Evolutionary conservation across 805 yeast genomes (phyloP).

Genomic region (Barnettozyma botsteinii): DNA sequence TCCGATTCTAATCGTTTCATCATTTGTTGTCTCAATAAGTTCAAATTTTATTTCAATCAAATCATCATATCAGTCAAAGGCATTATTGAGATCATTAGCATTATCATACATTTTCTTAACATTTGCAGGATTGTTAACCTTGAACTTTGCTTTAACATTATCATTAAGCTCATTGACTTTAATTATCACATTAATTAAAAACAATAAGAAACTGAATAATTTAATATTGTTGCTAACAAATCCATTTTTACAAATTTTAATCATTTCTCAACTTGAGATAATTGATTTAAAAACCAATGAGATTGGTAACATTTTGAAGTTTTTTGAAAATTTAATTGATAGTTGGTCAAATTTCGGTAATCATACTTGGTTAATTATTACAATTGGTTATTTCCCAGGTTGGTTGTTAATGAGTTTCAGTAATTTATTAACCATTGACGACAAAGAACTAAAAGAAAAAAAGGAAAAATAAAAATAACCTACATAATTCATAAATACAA

Average conservation of each 20-base stretch:
- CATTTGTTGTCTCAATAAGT: constrained; percentile 16
- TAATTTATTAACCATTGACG: constrained; percentile 3
- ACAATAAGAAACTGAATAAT: constrained; percentile 22
- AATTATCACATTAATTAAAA: constrained; percentile 61
- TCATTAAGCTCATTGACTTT: constrained; percentile 60
- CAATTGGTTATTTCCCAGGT: constrained; percentile 75
- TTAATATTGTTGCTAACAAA: constrained; percentile 40
- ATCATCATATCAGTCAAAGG: constrained; percentile 12
- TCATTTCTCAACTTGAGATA: constrained; percentile 25
- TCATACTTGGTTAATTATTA: constrained; percentile 80
- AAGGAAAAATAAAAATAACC: constrained; percentile 3
- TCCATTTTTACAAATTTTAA: constrained; percentile 42
- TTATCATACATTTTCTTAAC: constrained; percentile 61
- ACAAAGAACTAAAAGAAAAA: constrained; percentile 5
- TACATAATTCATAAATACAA: no score
- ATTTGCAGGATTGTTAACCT: constrained; percentile 66
- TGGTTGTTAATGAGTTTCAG: constrained; percentile 52
- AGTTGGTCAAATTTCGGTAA: constrained; percentile 67
- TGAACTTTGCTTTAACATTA: constrained; percentile 80
- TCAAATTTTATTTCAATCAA: constrained; percentile 16
- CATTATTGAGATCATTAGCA: constrained; percentile 37
- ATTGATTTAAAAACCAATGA: constrained; percentile 14
- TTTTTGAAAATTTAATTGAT: constrained; percentile 45
- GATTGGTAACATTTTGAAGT: constrained; percentile 20
- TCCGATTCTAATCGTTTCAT: constrained; percentile 14